Evolutionary conservation across 2,329 filamentous ascomycete genomes (phyloP).

Genomic region (Periglandula ipomoeae): DNA sequence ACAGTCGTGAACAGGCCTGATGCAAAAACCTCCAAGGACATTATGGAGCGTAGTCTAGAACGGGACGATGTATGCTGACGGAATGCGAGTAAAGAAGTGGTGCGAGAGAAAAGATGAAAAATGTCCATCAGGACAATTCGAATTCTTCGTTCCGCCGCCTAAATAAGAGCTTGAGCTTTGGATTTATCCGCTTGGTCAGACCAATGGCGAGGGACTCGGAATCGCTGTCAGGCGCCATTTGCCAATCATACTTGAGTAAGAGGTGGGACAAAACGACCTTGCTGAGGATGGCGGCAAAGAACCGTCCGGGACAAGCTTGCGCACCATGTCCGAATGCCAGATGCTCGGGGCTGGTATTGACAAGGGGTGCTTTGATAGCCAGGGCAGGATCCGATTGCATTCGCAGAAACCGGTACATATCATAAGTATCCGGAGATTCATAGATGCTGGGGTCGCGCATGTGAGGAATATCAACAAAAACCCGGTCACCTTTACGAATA

Average conservation of each 20-base stretch:
- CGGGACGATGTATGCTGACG: no score
- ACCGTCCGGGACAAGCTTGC: conserved; percentile 9
- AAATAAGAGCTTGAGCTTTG: conserved; percentile 4
- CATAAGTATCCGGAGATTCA: conserved; percentile 7
- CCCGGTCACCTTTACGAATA: conserved; percentile 8
- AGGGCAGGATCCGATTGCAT: conserved; percentile 6
- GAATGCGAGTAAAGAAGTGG: neutral
- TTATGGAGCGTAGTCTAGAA: neutral
- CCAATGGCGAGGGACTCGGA: conserved; percentile 5
- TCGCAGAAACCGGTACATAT: conserved; percentile 9
- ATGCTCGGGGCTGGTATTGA: conserved; percentile 9
- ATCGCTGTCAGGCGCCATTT: conserved; percentile 2
- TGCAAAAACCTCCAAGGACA: neutral
- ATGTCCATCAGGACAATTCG: conserved; percentile 1
- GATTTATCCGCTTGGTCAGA: conserved; percentile 8
- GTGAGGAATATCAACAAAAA: conserved; percentile 9
- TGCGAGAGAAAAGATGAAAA: neutral
- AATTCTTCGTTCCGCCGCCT: conserved; percentile 7
- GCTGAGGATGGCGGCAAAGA: conserved; percentile 7
- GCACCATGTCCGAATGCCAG: conserved; percentile 9
- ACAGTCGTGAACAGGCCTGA: neutral
- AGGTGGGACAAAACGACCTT: conserved; percentile 9
- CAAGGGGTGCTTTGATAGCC: conserved; percentile 8
- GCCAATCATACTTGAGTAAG: conserved; percentile 10
- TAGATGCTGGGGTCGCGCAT: conserved; percentile 8